Evolutionary conservation across 306 rosid species (phyloP).

Genomic region (Dalbergia cochinchinensis): DNA sequence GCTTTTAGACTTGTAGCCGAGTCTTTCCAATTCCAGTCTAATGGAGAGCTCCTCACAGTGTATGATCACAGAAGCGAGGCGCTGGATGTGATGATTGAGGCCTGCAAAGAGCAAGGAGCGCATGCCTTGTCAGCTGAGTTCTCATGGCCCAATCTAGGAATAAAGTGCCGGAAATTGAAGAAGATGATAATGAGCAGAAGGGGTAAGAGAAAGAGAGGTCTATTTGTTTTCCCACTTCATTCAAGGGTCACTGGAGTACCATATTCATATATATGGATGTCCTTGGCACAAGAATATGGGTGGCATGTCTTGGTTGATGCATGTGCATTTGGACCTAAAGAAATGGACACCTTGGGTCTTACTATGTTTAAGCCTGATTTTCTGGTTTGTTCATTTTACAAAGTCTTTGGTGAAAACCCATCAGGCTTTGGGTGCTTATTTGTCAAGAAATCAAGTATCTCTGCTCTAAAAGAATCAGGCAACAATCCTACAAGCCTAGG

Average conservation of each 20-base stretch:
- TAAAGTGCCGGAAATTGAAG: constrained; percentile 30
- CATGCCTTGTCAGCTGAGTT: constrained; percentile 61
- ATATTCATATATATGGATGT: constrained; percentile 76
- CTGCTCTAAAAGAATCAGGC: constrained; percentile 49
- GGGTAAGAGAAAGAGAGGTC: constrained; percentile 52
- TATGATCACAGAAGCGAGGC: constrained; percentile 68
- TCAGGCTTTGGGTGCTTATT: constrained; percentile 79
- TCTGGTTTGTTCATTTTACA: constrained; percentile 68
- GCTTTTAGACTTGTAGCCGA: constrained; percentile 69
- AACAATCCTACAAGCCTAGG: constrained; percentile 51
- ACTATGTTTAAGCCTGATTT: constrained; percentile 75
- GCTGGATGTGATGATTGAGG: constrained; percentile 62
- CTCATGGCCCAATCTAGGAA: constrained; percentile 64
- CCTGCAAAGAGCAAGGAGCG: constrained; percentile 61
- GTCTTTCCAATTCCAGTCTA: constrained; percentile 68
- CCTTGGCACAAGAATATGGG: constrained; percentile 69
- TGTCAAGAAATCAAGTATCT: constrained; percentile 66
- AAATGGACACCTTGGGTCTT: constrained; percentile 73
- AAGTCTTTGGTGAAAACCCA: constrained; percentile 68
- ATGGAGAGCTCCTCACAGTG: constrained; percentile 63
- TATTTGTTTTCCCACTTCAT: constrained; percentile 77
- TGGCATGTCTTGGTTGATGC: constrained; percentile 82
- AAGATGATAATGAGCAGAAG: constrained; percentile 49
- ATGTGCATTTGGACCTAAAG: constrained; percentile 72
- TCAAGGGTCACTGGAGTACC: constrained; percentile 71